Percentiles rank a stretch among this genome's conserved stretches.
These are phyloP conservation scores for Wickerhamiella shivajii DNA, from an alignment of 805 yeast species.

Conservation along the genomic window DNA sequence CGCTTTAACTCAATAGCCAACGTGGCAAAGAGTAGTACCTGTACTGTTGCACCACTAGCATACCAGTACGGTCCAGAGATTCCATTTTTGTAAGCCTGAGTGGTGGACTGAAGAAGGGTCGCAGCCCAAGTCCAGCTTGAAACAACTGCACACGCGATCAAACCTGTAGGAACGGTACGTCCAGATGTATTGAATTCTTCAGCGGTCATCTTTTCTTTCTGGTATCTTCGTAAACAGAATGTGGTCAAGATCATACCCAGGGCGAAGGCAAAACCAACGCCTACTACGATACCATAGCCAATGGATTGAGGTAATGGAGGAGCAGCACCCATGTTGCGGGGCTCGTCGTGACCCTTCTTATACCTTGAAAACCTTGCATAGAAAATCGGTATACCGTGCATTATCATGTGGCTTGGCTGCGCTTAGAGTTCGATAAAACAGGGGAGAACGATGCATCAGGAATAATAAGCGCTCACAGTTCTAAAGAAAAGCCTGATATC, in stretches of 20 bases:
- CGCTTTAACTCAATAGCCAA: constrained; percentile 80
- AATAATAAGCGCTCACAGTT: too few species aligned
- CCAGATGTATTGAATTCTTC: constrained; percentile 94
- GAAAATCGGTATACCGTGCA: too few species aligned
- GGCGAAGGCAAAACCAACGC: constrained; percentile 56
- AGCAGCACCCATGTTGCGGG: too few species aligned
- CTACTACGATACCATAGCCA: constrained; percentile 79
- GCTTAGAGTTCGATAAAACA: too few species aligned
- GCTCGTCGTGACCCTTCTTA: too few species aligned
- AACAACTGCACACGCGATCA: constrained; percentile 81
- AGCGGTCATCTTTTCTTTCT: constrained; percentile 74
- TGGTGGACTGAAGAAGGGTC: constrained; percentile 56
- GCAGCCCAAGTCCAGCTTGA: constrained; percentile 94
- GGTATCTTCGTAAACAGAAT: constrained; percentile 55
- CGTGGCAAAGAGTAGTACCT: constrained; percentile 72
- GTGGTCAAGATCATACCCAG: constrained; percentile 69
- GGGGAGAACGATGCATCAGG: too few species aligned
- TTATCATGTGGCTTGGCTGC: too few species aligned
- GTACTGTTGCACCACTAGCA: constrained; percentile 86
- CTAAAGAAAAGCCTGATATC: too few species aligned
- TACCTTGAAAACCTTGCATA: too few species aligned
- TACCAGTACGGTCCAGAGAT: constrained; percentile 69
- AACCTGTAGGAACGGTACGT: constrained; percentile 68
- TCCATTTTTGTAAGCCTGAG: constrained; percentile 69
- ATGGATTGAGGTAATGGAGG: constrained; percentile 48